Evolutionary conservation across 2,329 filamentous ascomycete genomes (phyloP), one percentile per base, ranked within the genome.

Genomic region (Trichoderma arundinaceum): DNA sequence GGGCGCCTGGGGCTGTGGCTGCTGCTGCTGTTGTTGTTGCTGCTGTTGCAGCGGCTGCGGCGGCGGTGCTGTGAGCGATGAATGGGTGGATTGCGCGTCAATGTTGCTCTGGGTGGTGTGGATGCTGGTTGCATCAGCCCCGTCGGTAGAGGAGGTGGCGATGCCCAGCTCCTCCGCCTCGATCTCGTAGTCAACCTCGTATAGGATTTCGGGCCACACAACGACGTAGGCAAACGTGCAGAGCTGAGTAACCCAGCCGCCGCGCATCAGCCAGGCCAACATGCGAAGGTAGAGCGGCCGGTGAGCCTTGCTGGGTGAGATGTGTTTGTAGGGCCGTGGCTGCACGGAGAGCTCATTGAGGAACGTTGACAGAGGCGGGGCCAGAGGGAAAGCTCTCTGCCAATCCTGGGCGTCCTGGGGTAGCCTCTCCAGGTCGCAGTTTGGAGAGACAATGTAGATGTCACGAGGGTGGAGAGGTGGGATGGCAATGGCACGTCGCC

Each of bases 221-320:
- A 94, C 87, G 49, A 98, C 88, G 82, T 95, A 96, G 12, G 90
- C 92, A 76, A 96, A 97, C 0, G 92, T 95, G 68, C 93, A 91
- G 6, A 99, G 84, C 76, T 97, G 94, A 0, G 92, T 96, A 0
- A 97, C 94, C 91, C 95, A 97, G 13, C 92, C 93, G 53, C 92
- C 91, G 46, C 94, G 88, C 80, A 98, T 88, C 8, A 99, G 85
- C 92, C 94, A 99, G 22, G 92, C 93, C 32, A 99, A 82, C 77
- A 98, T 96, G 39, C 92, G 87, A 77, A 98, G 90, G 76, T 97
- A 99, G 2, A 89, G 88, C 7, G 90, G 88, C 49, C 94, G 91
- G 74, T 97, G 93, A 72, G 92, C 90, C 75, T 94, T 93, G 73
- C 89, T 93, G 0, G 94, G 94, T 51, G 94, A 93, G 70, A 96